These are phyloP conservation scores for Cercospora sp. DNA, from an alignment of 2,329 filamentous ascomycete species.

Conservation along the genomic window DNA sequence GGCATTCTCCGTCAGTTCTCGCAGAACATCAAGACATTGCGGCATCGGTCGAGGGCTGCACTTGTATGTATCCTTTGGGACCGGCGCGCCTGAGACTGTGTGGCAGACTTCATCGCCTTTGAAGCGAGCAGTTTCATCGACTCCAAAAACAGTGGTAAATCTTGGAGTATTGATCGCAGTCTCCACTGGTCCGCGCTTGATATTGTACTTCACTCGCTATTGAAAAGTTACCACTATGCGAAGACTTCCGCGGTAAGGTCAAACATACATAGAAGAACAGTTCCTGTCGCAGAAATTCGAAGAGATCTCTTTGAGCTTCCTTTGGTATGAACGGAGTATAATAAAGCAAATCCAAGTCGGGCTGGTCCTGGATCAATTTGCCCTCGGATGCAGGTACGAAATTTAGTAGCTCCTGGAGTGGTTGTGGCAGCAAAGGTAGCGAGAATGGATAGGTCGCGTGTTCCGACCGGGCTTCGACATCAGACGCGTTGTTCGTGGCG, in stretches of 20 bases:
- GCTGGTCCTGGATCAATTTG: slow-evolving; percentile 62
- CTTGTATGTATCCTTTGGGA: slow-evolving; percentile 53
- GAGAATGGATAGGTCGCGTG: slow-evolving; percentile 57
- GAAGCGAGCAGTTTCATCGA: slow-evolving; percentile 66
- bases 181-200: slow-evolving; percentile 64
- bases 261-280: slow-evolving; percentile 60
- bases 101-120: slow-evolving; percentile 43
- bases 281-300: slow-evolving; percentile 68
- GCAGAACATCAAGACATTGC: slow-evolving; percentile 65
- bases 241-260: not conserved
- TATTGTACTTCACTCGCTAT: slow-evolving; percentile 52
- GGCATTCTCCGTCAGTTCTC: slow-evolving; percentile 62
- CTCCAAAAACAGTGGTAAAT: slow-evolving; percentile 62
- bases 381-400: slow-evolving; percentile 51
- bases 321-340: slow-evolving; percentile 71
- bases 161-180: slow-evolving; percentile 63
- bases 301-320: slow-evolving; percentile 59
- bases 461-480: slow-evolving; percentile 34
- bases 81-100: slow-evolving; percentile 43
- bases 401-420: slow-evolving; percentile 46
- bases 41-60: slow-evolving; percentile 70
- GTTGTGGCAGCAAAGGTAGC: slow-evolving; percentile 50
- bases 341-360: slow-evolving; percentile 71
- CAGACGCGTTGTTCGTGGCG: slow-evolving; percentile 7
- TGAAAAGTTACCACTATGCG: not conserved